Percentiles rank a stretch among this genome's conserved stretches.
Conservation (phyloP, 257 asterid species). For the Phtheirospermum japonicum region DNA sequence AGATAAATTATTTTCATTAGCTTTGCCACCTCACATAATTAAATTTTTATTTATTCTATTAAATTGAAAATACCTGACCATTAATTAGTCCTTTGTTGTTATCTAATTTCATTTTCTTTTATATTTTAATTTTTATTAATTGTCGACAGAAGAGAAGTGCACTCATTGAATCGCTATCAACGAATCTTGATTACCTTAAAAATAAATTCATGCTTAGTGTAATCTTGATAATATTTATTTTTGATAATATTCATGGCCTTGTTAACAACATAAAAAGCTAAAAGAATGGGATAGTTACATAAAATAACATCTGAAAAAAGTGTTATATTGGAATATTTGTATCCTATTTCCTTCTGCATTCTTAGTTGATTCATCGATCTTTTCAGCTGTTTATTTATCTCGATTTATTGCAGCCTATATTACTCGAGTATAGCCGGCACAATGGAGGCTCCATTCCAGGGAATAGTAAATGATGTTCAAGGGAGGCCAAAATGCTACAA, state of each 20-base stretch:
- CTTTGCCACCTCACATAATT: no score
- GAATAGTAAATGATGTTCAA: conserved; percentile 42
- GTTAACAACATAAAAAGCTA: no score
- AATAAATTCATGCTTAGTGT: no score
- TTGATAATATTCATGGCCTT: no score
- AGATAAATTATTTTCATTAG: no score
- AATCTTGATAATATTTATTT: no score
- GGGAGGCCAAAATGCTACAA: no score
- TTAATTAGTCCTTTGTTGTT: not conserved
- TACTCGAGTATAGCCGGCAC: conserved; percentile 17
- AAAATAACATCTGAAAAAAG: no score
- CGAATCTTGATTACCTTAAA: conserved; percentile 86
- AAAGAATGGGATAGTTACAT: no score
- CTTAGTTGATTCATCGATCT: not conserved
- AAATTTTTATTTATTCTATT: no score
- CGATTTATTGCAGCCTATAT: conserved; percentile 12
- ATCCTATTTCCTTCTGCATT: not conserved
- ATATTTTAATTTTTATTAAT: conserved; percentile 17
- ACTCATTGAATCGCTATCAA: conserved; percentile 81
- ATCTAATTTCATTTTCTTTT: conserved; percentile 11
- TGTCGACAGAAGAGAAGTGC: conserved; percentile 73
- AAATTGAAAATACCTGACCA: no score
- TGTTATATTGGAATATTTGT: no score
- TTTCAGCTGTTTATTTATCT: not conserved
- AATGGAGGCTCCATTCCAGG: conserved; percentile 50